Base-by-base conservation (phyloP, 2,329 filamentous ascomycete species). In the Ascochyta viciae-villosae region DNA sequence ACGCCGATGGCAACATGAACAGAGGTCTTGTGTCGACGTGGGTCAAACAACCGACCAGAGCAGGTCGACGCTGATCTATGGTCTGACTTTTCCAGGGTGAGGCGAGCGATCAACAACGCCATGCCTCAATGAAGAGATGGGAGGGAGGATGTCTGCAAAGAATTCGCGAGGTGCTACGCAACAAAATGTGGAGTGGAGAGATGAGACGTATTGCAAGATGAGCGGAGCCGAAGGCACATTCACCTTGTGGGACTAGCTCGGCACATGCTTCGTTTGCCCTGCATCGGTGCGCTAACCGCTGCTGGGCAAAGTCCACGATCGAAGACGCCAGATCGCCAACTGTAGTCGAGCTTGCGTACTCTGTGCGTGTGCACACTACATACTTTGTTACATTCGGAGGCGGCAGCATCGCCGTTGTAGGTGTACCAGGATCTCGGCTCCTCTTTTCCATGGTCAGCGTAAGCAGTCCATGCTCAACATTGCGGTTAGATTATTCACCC, bases 31-130 rank as follows among this genome's bases (percentile, higher is more conserved):
- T 50, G 26, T 48, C 10, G 38, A 39, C 47, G 43, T 51, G 47
- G 53, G 53, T 56, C 53, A 27, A 38, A 50, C 16, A 56, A 34
- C 31, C 53, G 53, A 43, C 42, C 47, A 37, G 22, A 56, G 45
- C 46, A 46, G 23, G 29, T 58, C 34, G 45, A 57, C 50, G 65
- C 60, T 61, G 66, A 68, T 68, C 64, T 61, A 50, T 69, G 64
- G 66, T 58, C 63, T 65, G 66, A 69, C 58, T 51, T 51, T 46
- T 22, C 19, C 47, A 47, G 38, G 53, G 43, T 60, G 61, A 65
- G 62, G 65, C 66, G 62, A 65, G 29, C 13, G 64, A 66, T 66
- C 64, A 57, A 49, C 63, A 48, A 48, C 27, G 41, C 42, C 54
- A 54, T 56, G 47, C 19, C 53, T 51, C 31, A 12, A 56, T 47